These are phyloP conservation scores for Luzula sylvatica DNA, from an alignment of 176 grass and related monocot genomes.

Conservation along the genomic window DNA sequence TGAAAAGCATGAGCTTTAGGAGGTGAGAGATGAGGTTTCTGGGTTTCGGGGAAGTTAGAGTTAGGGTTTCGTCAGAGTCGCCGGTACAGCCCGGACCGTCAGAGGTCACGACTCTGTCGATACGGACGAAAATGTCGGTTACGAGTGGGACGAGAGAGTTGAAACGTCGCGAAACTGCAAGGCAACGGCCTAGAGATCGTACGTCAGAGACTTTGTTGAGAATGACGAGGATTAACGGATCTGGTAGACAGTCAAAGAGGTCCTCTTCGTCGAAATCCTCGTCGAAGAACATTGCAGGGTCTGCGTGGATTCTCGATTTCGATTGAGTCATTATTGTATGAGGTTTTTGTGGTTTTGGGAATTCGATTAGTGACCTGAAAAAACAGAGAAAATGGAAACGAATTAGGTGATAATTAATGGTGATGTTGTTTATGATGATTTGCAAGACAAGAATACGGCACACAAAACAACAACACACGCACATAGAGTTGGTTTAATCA, in stretches of 20 bases:
- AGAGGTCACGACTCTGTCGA: slow-evolving; percentile 54
- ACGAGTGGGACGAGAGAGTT: slow-evolving; percentile 48
- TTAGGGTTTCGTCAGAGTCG: slow-evolving; percentile 57
- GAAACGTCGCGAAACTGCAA: slow-evolving; percentile 60
- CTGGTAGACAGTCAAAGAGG: slow-evolving; percentile 71
- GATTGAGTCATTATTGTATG: slow-evolving; percentile 40
- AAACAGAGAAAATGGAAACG: not conserved
- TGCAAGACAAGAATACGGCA: not conserved
- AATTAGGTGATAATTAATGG: slow-evolving; percentile 5
- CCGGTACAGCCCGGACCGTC: slow-evolving; percentile 30
- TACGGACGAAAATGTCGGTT: slow-evolving; percentile 65
- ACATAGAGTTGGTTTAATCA: not conserved
- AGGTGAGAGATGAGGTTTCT: slow-evolving; percentile 67
- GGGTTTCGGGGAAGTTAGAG: slow-evolving; percentile 36
- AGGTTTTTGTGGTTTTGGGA: not conserved
- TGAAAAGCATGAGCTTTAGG: slow-evolving; percentile 62
- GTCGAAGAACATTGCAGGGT: slow-evolving; percentile 28
- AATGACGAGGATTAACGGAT: slow-evolving; percentile 62
- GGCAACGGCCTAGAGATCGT: slow-evolving; percentile 65
- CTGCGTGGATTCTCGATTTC: slow-evolving; percentile 70
- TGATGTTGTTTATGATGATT: not conserved
- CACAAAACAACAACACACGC: not conserved
- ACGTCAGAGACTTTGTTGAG: slow-evolving; percentile 93
- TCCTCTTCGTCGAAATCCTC: slow-evolving; percentile 25
- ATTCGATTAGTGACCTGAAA: slow-evolving; percentile 2